These are phyloP conservation scores for Aureobasidium uvarum DNA, from an alignment of 2,329 filamentous ascomycete genomes.

Conservation along the genomic window DNA sequence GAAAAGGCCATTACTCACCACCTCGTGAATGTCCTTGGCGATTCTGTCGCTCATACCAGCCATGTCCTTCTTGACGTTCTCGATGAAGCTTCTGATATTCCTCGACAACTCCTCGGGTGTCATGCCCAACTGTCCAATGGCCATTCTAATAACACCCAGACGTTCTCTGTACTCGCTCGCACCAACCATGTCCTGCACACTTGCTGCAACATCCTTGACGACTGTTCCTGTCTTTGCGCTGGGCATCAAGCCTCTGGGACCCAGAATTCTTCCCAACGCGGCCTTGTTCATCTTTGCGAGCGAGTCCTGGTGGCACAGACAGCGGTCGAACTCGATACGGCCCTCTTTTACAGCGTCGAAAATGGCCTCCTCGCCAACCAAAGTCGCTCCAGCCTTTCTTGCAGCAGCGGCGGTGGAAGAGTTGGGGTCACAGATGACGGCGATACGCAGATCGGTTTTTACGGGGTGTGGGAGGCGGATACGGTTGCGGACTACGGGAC, in stretches of 20 bases:
- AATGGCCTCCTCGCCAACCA: conserved; percentile 81
- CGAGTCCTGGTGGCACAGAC: conserved; percentile 79
- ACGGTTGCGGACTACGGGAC: conserved; percentile 81
- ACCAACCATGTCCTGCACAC: conserved; percentile 78
- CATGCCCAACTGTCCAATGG: conserved; percentile 88
- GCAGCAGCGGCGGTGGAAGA: conserved; percentile 73
- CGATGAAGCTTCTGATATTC: conserved; percentile 78
- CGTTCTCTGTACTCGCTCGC: conserved; percentile 85
- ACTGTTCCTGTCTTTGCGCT: conserved; percentile 85
- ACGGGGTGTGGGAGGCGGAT: conserved; percentile 86
- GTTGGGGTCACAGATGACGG: conserved; percentile 83
- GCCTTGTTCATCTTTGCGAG: conserved; percentile 78
- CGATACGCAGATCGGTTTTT: conserved; percentile 82
- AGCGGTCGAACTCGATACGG: conserved; percentile 81
- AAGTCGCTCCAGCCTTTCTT: conserved; percentile 70
- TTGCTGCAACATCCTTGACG: conserved; percentile 71
- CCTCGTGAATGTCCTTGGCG: conserved; percentile 70
- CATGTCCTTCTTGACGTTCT: conserved; percentile 75
- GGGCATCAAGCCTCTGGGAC: conserved; percentile 90
- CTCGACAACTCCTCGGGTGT: conserved; percentile 80
- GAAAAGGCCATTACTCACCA: conserved; percentile 50
- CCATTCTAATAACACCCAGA: conserved; percentile 77
- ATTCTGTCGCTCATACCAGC: conserved; percentile 61
- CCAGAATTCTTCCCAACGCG: conserved; percentile 74
- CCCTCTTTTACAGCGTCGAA: conserved; percentile 76